Base-by-base conservation (phyloP, 148 eudicot species). In the Camellia sinensis region DNA sequence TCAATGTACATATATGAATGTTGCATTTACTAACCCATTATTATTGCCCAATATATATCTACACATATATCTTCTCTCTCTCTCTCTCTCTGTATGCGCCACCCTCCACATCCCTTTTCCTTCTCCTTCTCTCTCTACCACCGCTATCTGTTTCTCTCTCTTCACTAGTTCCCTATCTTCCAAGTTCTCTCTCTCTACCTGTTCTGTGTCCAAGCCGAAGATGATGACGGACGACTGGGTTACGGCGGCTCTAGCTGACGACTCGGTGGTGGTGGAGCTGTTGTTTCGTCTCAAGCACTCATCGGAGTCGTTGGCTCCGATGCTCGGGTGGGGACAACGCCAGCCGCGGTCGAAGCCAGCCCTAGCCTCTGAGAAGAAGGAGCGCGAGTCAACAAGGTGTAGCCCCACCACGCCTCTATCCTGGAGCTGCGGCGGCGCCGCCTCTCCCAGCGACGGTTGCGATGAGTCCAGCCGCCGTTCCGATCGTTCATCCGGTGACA, bases 401-500 rank as follows among this genome's bases (percentile, higher is more conserved):
- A 87, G 88, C 71, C 90, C 90, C 29, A 87, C 86, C 46, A 87
- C 88, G 13, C 87, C 87, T 18, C 88, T 87, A 54, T 87, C 89
- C n/a, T 87, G 87, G 87, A 87, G 87, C 76, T 18, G 62, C 65
- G 77, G 67, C 17, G 45, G 70, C 40, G 76, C 77, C 72, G 82
- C 40, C 61, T 78, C 85, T 0, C 74, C 82, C 10, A 82, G 85
- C 69, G 89, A 83, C 53, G 84, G 88, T 6, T 84, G 21, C 21
- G 81, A 85, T 15, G 89, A 85, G 14, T 86, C 87, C 41, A 54
- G 84, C 68, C 82, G 65, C 3, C 76, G 64, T 0, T 78, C 84
- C 50, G 86, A 78, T 80, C 85, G 59, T 18, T 84, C 82, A 43
- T 15, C 79, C n/a, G 67, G 73, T 15, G 73, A 54, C 82, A 79